Evolutionary conservation across 257 asterid species (phyloP).

Genomic region (Solanum bulbocastanum): DNA sequence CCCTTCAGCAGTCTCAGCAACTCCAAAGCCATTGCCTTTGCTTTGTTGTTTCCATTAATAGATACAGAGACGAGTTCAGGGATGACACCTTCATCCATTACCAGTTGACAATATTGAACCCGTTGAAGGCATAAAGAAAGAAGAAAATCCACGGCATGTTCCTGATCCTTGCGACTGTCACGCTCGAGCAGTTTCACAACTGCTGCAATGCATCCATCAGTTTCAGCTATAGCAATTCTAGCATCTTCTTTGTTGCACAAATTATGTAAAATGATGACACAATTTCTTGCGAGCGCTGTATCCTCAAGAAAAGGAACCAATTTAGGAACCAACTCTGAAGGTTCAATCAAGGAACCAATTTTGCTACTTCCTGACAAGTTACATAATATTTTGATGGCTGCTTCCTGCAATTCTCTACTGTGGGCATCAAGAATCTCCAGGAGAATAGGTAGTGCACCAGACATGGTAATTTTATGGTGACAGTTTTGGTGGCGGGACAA

Average conservation of each 20-base stretch:
- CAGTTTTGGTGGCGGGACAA: slow-evolving; percentile 31
- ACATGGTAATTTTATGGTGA: slow-evolving; percentile 25
- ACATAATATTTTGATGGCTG: slow-evolving; percentile 35
- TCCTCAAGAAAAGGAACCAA: slow-evolving; percentile 42
- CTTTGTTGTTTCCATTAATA: slow-evolving; percentile 47
- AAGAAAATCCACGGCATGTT: slow-evolving; percentile 55
- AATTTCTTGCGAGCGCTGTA: slow-evolving; percentile 18
- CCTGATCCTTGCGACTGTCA: slow-evolving; percentile 51
- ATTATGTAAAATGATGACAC: slow-evolving; percentile 43
- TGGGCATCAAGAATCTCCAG: slow-evolving; percentile 42
- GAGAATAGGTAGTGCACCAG: slow-evolving; percentile 40
- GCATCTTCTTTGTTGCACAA: slow-evolving; percentile 29
- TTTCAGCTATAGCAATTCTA: slow-evolving; percentile 36
- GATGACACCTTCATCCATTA: slow-evolving; percentile 62
- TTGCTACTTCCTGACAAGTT: slow-evolving; percentile 40
- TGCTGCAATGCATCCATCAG: slow-evolving; percentile 56
- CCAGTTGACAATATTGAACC: slow-evolving; percentile 31
- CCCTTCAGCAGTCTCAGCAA: slow-evolving; percentile 49
- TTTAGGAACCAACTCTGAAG: slow-evolving; percentile 38
- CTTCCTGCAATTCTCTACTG: slow-evolving; percentile 38
- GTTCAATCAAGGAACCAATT: slow-evolving; percentile 14
- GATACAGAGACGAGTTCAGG: slow-evolving; percentile 48
- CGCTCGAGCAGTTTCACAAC: slow-evolving; percentile 46
- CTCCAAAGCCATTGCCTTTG: slow-evolving; percentile 58
- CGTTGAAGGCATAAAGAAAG: slow-evolving; percentile 59